phyloP scores from a whole-genome alignment of 495 filamentous ascomycete genomes.

The Tirmania nivea region DNA sequence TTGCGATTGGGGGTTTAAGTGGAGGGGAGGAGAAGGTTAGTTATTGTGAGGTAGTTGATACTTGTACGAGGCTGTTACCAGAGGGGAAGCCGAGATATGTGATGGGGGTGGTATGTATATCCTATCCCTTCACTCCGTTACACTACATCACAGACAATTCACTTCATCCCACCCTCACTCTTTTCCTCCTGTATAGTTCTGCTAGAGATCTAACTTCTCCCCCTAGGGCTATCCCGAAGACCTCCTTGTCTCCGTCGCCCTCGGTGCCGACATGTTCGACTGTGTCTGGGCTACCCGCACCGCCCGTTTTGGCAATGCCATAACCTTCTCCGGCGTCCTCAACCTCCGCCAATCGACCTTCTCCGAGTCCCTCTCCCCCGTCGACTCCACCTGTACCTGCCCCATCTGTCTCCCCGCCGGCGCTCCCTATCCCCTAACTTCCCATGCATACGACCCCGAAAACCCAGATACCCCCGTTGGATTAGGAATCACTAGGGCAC shows the following conservation, averaged over 20 bases:
- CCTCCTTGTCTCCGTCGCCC: constrained; percentile 68
- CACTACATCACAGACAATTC: no score
- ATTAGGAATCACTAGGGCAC: constrained; percentile 68
- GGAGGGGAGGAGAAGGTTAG: constrained; percentile 58
- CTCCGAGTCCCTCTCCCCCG: constrained; percentile 56
- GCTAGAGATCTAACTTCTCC: no score
- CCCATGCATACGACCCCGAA: constrained; percentile 5
- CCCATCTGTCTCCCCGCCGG: constrained; percentile 43
- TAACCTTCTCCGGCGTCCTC: constrained; percentile 57
- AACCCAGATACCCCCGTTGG: constrained; percentile 35
- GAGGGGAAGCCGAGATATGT: constrained; percentile 89
- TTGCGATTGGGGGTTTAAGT: constrained; percentile 85
- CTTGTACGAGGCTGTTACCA: constrained; percentile 66
- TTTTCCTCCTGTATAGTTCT: no score
- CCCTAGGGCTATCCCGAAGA: constrained; percentile 75
- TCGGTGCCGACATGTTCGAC: constrained; percentile 98
- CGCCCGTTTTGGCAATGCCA: constrained; percentile 83
- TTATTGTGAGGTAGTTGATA: constrained; percentile 44
- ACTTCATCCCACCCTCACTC: no score
- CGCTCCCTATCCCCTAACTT: constrained; percentile 7
- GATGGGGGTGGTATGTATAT: constrained; percentile 62
- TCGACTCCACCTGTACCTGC: constrained; percentile 66
- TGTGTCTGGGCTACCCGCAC: constrained; percentile 97
- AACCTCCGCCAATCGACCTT: constrained; percentile 63
- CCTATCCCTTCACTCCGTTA: background rate